phyloP scores from a whole-genome alignment of 163 green algal species.

The Chlamydomonas reinhardtii region DNA sequence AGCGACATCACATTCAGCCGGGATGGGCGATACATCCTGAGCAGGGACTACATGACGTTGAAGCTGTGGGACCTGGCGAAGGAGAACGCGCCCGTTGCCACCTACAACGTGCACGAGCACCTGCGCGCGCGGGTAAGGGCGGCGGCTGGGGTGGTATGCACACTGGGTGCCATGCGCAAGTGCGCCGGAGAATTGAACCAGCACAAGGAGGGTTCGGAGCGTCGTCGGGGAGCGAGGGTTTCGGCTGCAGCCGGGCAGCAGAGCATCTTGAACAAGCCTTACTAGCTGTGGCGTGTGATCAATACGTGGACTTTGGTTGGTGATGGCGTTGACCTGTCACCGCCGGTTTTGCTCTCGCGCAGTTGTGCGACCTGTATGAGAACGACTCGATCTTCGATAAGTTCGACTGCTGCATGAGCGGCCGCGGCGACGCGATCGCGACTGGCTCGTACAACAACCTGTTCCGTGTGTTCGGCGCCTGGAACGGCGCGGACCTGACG shows the following conservation, averaged over 20 bases:
- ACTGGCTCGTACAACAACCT: slow-evolving; percentile 96
- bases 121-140: slow-evolving; percentile 78
- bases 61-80: slow-evolving; percentile 98
- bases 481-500: slow-evolving; percentile 69
- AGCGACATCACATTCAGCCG: slow-evolving; percentile 93
- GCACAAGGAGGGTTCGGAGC: too few relatives aligned
- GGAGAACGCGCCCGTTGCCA: slow-evolving; percentile 85
- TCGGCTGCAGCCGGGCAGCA: too few relatives aligned
- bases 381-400: slow-evolving; percentile 99
- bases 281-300: too few relatives aligned
- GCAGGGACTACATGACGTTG: slow-evolving; percentile 98
- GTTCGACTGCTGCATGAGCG: slow-evolving; percentile 95
- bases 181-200: too few relatives aligned
- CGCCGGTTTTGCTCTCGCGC: slow-evolving; percentile 18
- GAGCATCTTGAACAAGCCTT: too few relatives aligned
- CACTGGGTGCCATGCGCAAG: too few relatives aligned
- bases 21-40: slow-evolving; percentile 92
- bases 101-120: slow-evolving; percentile 94
- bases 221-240: too few relatives aligned
- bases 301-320: too few relatives aligned
- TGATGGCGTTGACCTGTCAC: too few relatives aligned
- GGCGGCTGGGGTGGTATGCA: too few relatives aligned
- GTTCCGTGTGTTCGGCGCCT: slow-evolving; percentile 86
- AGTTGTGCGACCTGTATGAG: slow-evolving; percentile 99
- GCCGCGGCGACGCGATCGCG: slow-evolving; percentile 81